A percentile compares a stretch with the other conserved stretches of the same genome.
These are phyloP conservation scores for Epichloe sylvatica DNA, from an alignment of 2,329 filamentous ascomycete genomes.

Conservation along the genomic window DNA sequence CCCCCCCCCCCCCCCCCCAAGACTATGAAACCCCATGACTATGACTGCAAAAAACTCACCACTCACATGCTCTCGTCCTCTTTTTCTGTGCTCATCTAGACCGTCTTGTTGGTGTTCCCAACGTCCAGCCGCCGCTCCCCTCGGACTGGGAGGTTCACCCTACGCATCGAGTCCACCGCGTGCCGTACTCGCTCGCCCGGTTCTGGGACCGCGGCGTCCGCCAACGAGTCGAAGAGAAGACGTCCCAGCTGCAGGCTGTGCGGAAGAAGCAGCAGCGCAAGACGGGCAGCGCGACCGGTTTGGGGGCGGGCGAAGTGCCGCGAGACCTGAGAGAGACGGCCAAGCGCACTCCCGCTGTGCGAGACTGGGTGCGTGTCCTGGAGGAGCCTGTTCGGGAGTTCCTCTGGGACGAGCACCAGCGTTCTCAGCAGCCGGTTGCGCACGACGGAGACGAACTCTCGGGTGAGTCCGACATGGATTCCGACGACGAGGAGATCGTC, in stretches of 20 bases:
- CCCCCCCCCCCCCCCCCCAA: no score
- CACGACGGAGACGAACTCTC: slow-evolving; percentile 9
- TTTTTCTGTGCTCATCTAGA: slow-evolving; percentile 36
- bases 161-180: slow-evolving; percentile 60
- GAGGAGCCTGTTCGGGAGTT: slow-evolving; percentile 75
- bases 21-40: no score
- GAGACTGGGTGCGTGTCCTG: slow-evolving; percentile 65
- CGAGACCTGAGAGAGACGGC: slow-evolving; percentile 67
- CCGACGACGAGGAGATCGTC: slow-evolving; percentile 71
- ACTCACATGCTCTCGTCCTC: not conserved
- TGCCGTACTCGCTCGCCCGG: slow-evolving; percentile 81
- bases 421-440: slow-evolving; percentile 7
- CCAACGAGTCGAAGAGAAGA: slow-evolving; percentile 35
- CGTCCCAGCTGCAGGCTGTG: slow-evolving; percentile 23
- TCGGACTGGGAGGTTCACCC: slow-evolving; percentile 73
- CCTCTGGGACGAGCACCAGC: slow-evolving; percentile 37
- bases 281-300: slow-evolving; percentile 26
- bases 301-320: slow-evolving; percentile 48
- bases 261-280: slow-evolving; percentile 34
- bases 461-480: slow-evolving; percentile 25
- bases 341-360: slow-evolving; percentile 68
- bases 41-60: not conserved
- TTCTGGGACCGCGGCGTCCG: slow-evolving; percentile 57
- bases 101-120: slow-evolving; percentile 72
- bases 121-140: slow-evolving; percentile 67